Evolutionary conservation across 441 rosid species (phyloP).

Genomic region (Capsella rubella): DNA sequence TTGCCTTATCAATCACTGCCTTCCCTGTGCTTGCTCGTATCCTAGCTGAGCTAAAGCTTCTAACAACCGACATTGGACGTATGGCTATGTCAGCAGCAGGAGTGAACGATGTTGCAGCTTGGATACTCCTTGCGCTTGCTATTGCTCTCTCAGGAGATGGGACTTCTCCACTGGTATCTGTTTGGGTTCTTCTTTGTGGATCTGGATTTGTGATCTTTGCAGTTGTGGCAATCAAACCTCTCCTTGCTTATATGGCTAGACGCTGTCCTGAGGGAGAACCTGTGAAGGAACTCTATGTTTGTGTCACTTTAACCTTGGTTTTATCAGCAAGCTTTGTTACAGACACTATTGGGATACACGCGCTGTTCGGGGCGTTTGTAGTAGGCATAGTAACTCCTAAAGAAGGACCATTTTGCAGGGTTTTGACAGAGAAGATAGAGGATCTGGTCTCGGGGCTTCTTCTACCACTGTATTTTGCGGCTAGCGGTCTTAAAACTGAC

Average conservation of each 20-base stretch:
- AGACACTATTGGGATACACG: slow-evolving; percentile 72
- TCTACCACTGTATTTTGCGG: slow-evolving; percentile 67
- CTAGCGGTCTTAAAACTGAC: slow-evolving; percentile 70
- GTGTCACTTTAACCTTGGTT: slow-evolving; percentile 61
- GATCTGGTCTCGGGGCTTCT: slow-evolving; percentile 69
- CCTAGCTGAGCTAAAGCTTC: slow-evolving; percentile 74
- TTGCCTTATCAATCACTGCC: slow-evolving; percentile 73
- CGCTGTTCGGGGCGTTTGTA: slow-evolving; percentile 67
- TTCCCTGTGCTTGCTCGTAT: slow-evolving; percentile 74
- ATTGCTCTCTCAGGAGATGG: slow-evolving; percentile 59
- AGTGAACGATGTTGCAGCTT: slow-evolving; percentile 66
- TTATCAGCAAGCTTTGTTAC: slow-evolving; percentile 62
- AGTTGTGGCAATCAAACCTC: slow-evolving; percentile 51
- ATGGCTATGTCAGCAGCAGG: slow-evolving; percentile 79
- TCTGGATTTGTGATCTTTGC: slow-evolving; percentile 53
- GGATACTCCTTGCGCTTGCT: slow-evolving; percentile 75
- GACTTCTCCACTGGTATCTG: slow-evolving; percentile 54
- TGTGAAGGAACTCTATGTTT: slow-evolving; percentile 65
- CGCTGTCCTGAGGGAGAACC: slow-evolving; percentile 72
- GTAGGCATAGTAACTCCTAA: slow-evolving; percentile 64
- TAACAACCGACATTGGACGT: slow-evolving; percentile 69
- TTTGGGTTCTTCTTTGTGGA: slow-evolving; percentile 69
- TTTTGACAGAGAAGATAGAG: slow-evolving; percentile 67
- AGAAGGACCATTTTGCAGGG: slow-evolving; percentile 60
- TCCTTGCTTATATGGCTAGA: slow-evolving; percentile 54